Percentiles rank a stretch among this genome's conserved stretches.
Conservation (phyloP, 2,329 filamentous ascomycete genomes). For the Microascus cirrosus region DNA sequence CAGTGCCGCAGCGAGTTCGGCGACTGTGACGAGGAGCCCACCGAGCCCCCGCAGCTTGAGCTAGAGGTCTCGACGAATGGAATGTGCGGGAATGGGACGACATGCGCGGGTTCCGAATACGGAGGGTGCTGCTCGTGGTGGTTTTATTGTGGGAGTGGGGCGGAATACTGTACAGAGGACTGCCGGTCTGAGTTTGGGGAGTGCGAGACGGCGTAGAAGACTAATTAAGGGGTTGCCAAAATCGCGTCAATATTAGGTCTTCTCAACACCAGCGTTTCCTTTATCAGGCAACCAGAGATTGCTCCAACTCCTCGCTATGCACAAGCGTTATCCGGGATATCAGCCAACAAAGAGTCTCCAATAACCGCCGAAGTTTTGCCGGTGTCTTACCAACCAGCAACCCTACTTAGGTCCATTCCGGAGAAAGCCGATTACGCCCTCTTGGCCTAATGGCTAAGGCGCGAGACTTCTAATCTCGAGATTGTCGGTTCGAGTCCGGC, state of each 20-base stretch:
- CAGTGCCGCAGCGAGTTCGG: slow-evolving; percentile 3
- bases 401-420: not conserved
- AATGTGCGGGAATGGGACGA: slow-evolving; percentile 6
- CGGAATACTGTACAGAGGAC: not conserved
- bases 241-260: not conserved
- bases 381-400: not conserved
- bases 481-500: slow-evolving; percentile 6
- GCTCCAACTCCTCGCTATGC: too few species aligned
- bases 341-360: not conserved
- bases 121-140: slow-evolving; percentile 3
- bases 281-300: too few species aligned
- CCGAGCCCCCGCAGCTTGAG: not conserved
- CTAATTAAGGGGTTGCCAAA: too few species aligned
- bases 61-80: slow-evolving; percentile 1
- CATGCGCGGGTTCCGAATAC: slow-evolving; percentile 3
- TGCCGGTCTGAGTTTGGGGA: slow-evolving; percentile 5
- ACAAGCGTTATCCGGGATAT: too few species aligned
- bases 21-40: not conserved
- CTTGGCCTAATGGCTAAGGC: slow-evolving; percentile 7
- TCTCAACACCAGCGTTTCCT: too few species aligned
- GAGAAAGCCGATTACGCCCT: slow-evolving; percentile 1
- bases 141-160: slow-evolving; percentile 3
- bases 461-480: slow-evolving; percentile 6
- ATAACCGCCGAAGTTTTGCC: not conserved
- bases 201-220: not conserved